phyloP scores from a whole-genome alignment of 495 filamentous ascomycete genomes.

The Aspergillus kassunensis region DNA sequence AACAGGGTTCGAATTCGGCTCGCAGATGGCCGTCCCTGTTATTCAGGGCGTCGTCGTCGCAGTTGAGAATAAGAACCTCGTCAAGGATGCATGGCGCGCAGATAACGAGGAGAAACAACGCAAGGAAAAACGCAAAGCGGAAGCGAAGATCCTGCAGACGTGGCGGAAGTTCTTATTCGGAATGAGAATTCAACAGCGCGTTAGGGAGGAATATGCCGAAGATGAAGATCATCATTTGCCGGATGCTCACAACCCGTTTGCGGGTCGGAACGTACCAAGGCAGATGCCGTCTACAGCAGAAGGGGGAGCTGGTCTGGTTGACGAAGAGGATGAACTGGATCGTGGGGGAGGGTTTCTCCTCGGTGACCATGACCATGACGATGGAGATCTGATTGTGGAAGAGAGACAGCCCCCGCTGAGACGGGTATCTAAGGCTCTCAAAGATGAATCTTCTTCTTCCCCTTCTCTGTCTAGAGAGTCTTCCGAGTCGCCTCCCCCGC shows the following conservation, averaged over 20 bases:
- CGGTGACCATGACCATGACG: constrained; percentile 15
- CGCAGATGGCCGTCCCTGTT: constrained; percentile 86
- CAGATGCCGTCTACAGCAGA: constrained; percentile 3
- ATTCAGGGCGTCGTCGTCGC: constrained; percentile 89
- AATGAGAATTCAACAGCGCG: constrained; percentile 72
- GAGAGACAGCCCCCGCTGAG: constrained; percentile 4
- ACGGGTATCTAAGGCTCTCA: not conserved
- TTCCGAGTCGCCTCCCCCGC: constrained; percentile 3
- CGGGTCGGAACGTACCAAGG: constrained; percentile 13
- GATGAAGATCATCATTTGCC: constrained; percentile 25
- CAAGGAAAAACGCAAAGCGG: constrained; percentile 78
- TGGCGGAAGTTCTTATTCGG: constrained; percentile 90
- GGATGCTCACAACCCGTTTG: constrained; percentile 40
- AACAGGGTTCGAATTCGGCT: constrained; percentile 93
- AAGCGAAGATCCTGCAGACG: constrained; percentile 65
- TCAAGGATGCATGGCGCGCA: constrained; percentile 77
- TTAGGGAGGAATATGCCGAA: constrained; percentile 76
- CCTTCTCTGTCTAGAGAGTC: not conserved
- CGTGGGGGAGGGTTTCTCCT: constrained; percentile 19
- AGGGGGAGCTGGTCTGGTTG: not conserved
- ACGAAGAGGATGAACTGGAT: constrained; percentile 21
- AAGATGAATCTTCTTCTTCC: not conserved
- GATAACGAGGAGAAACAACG: constrained; percentile 74
- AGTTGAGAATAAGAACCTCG: constrained; percentile 64
- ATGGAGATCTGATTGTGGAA: constrained; percentile 13